Percentiles rank a stretch among this genome's conserved stretches.
Evolutionary conservation across 2,329 filamentous ascomycete genomes (phyloP).

Genomic region (Neurospora sp.): DNA sequence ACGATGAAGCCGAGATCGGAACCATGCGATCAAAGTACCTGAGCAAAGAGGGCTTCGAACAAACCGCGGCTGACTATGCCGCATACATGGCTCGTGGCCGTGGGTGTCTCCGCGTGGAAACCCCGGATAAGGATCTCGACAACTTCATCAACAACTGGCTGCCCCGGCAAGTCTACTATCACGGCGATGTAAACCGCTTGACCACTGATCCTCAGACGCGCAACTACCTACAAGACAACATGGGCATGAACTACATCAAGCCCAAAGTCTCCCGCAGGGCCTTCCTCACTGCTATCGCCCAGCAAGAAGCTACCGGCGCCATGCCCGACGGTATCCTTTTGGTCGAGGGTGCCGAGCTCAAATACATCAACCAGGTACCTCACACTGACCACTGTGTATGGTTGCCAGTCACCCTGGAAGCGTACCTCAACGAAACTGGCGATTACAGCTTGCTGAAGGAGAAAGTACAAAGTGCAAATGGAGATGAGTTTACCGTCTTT

Average conservation of each 20-base stretch:
- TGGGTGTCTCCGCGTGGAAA: constrained; percentile 42
- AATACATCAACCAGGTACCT: constrained; percentile 52
- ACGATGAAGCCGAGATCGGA: constrained; percentile 39
- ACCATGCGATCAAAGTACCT: constrained; percentile 37
- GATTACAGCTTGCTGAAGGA: constrained; percentile 41
- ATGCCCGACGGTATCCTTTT: constrained; percentile 50
- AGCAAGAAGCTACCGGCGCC: constrained; percentile 43
- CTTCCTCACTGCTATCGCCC: constrained; percentile 38
- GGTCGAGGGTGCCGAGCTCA: constrained; percentile 42
- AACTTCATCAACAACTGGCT: constrained; percentile 52
- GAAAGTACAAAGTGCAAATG: constrained; percentile 30
- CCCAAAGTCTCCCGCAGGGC: constrained; percentile 37
- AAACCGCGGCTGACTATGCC: constrained; percentile 36
- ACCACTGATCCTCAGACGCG: constrained; percentile 49
- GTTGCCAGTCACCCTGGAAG: constrained; percentile 43
- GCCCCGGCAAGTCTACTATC: constrained; percentile 47
- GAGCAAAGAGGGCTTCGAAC: constrained; percentile 35
- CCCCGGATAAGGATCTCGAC: constrained; percentile 43
- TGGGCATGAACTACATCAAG: constrained; percentile 49
- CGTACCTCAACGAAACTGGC: constrained; percentile 44
- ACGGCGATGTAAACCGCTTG: constrained; percentile 47
- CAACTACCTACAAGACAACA: constrained; percentile 50
- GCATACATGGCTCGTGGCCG: constrained; percentile 38
- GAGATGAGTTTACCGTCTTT: constrained; percentile 39
- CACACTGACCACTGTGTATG: constrained; percentile 51